Evolutionary conservation across 1,284 basidiomycete species (phyloP), one percentile per base, ranked within the genome.

Genomic region (Fomitopsis betulina): DNA sequence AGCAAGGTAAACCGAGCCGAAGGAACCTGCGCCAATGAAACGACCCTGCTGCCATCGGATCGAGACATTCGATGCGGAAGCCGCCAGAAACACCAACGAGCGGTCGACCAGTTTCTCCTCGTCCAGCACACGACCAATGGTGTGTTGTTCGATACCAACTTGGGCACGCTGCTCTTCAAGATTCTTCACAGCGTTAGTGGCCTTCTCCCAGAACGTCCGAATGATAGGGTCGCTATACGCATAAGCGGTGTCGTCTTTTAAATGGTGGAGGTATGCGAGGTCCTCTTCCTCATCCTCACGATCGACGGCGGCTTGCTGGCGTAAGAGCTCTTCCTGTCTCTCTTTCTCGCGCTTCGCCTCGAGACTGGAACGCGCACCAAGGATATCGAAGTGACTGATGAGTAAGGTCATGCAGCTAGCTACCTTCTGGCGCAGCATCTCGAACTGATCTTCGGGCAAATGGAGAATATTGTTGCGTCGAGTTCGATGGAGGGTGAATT

Each of bases 1-100:
- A 21, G 96, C 97, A 43, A 94, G 83, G 72, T 99, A 99, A n/a
- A 99, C 97, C 12, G 91, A 94, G 21, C 96, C 96, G 70, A 98
- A 98, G 9, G 97, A 96, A 23, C 97, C 97, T 35, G 95, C 89
- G 53, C 97, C 97, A 66, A 99, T 98, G 75, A 98, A 98, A 56
- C 91, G 87, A 35, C 96, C 96, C 73, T 99, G 97, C 73, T 99
- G 97, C 97, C 97, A 99, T 33, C 94, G 88, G 63, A 99, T 91
- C 4, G 95, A 94, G 61, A 99, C 94, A 67, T 96, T 97, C 50
- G 94, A 96, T 53, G 89, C 89, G 15, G 93, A 93, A 1, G 93
- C 93, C 0, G 96, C 95, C 53, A 97, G 83, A 77, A 94, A 95
- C 7, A 95, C 88, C 51, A 96, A 78, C 0, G 94, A 94, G 51